Percentiles rank a stretch among this genome's conserved stretches.
Conservation (phyloP, 805 yeast species). For the Saturnispora zaruensis region DNA sequence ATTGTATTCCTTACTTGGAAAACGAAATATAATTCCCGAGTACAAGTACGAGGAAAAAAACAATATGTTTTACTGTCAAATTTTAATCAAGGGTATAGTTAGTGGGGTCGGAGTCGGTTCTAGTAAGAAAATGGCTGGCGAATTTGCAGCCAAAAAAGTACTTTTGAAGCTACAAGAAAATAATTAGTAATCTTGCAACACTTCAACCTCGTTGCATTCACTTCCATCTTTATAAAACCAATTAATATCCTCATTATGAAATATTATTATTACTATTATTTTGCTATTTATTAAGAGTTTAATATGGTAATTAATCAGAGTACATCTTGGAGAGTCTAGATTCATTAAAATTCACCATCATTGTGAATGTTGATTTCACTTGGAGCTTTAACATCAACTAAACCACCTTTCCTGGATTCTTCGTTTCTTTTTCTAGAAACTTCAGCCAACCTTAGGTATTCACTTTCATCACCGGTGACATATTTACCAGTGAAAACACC, state of each 20-base stretch:
- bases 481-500: slow-evolving; percentile 96
- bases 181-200: not conserved
- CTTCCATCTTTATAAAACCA: not conserved
- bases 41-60: not conserved
- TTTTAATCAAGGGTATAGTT: not conserved
- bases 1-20: not conserved
- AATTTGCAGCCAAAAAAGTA: slow-evolving; percentile 8
- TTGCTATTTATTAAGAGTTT: not conserved
- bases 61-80: not conserved
- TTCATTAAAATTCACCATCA: slow-evolving; percentile 39
- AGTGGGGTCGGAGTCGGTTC: slow-evolving; percentile 3
- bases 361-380: slow-evolving; percentile 50
- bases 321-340: not conserved
- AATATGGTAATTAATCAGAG: not conserved
- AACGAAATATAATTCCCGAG: not conserved
- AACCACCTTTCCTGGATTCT: slow-evolving; percentile 32
- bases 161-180: not conserved
- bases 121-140: slow-evolving; percentile 12
- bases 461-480: slow-evolving; percentile 87
- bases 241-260: too few relatives aligned
- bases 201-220: not conserved
- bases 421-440: slow-evolving; percentile 67
- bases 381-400: slow-evolving; percentile 72
- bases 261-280: not conserved
- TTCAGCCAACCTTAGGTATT: slow-evolving; percentile 75